Evolutionary conservation across 306 rosid species (phyloP).

Genomic region (Rubus idaeus): DNA sequence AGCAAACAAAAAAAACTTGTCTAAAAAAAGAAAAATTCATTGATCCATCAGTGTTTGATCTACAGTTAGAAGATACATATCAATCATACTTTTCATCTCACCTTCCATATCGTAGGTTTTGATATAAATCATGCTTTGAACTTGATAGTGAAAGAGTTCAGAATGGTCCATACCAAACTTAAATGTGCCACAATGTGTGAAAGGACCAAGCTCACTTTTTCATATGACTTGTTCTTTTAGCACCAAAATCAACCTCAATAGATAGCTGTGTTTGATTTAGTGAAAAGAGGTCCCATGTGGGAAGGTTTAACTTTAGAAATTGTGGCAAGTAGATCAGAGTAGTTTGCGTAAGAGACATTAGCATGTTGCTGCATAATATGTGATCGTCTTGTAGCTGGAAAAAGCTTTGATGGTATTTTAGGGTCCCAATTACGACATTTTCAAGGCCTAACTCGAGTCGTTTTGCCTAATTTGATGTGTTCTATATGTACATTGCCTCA

Average conservation of each 20-base stretch:
- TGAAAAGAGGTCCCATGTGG: slow-evolving; percentile 24
- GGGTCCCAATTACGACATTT: slow-evolving; percentile 25
- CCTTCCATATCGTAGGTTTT: background rate
- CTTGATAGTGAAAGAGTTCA: background rate
- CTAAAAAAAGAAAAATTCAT: background rate
- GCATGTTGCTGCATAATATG: slow-evolving; percentile 16
- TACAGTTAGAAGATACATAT: background rate
- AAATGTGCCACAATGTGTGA: slow-evolving; percentile 28
- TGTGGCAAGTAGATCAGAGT: slow-evolving; percentile 8
- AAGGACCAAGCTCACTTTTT: slow-evolving; percentile 22
- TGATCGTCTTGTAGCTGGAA: slow-evolving; percentile 5
- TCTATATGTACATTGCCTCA: slow-evolving; percentile 26
- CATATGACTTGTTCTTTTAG: slow-evolving; percentile 9
- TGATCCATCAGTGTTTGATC: too few relatives aligned
- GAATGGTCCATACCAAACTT: slow-evolving; percentile 27
- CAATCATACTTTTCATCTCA: background rate
- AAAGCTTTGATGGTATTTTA: slow-evolving; percentile 15
- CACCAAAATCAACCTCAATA: slow-evolving; percentile 29
- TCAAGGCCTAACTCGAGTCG: slow-evolving; percentile 11
- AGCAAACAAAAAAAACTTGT: background rate
- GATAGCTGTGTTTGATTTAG: slow-evolving; percentile 28
- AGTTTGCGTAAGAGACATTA: slow-evolving; percentile 19
- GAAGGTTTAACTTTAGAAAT: slow-evolving; percentile 23
- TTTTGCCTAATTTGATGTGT: slow-evolving; percentile 44
- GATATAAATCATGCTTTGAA: background rate